phyloP scores from a whole-genome alignment of 2,329 filamentous ascomycete species.

The Pestalotiopsis fici region DNA sequence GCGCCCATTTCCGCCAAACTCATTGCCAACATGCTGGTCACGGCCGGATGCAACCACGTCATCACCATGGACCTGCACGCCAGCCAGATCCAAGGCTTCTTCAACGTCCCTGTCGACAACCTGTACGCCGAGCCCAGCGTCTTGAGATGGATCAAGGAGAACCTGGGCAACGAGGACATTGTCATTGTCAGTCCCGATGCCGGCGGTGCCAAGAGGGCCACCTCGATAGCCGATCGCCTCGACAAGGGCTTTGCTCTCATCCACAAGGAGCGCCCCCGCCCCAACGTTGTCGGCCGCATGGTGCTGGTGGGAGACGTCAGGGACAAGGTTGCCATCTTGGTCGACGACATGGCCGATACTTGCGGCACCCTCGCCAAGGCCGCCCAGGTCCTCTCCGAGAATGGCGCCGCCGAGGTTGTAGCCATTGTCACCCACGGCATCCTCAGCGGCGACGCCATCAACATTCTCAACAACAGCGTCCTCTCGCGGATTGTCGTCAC shows the following conservation, averaged over 20 bases:
- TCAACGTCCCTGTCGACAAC: conserved; percentile 77
- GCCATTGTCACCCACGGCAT: conserved; percentile 97
- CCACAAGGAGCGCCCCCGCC: conserved; percentile 88
- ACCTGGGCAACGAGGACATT: conserved; percentile 77
- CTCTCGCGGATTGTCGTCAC: conserved; percentile 74
- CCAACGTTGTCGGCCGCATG: conserved; percentile 89
- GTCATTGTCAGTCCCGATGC: conserved; percentile 96
- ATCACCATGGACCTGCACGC: conserved; percentile 97
- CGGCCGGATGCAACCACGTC: conserved; percentile 87
- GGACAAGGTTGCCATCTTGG: conserved; percentile 90
- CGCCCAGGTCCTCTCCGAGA: conserved; percentile 82
- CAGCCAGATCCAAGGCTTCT: conserved; percentile 93
- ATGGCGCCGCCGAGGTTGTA: conserved; percentile 85
- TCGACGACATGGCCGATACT: conserved; percentile 98
- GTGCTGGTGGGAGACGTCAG: conserved; percentile 93
- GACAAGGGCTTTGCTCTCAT: conserved; percentile 92
- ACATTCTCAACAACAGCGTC: conserved; percentile 69
- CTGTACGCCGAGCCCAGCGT: conserved; percentile 94
- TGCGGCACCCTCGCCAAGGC: conserved; percentile 83
- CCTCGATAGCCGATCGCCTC: conserved; percentile 88
- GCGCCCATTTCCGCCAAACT: conserved; percentile 96
- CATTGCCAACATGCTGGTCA: conserved; percentile 97
- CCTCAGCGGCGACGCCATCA: conserved; percentile 67
- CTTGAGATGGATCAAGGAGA: conserved; percentile 86
- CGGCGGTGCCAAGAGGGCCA: conserved; percentile 92